Evolutionary conservation across 2,329 filamentous ascomycete genomes (phyloP).

Genomic region (Fusarium pseudoanthophilum): DNA sequence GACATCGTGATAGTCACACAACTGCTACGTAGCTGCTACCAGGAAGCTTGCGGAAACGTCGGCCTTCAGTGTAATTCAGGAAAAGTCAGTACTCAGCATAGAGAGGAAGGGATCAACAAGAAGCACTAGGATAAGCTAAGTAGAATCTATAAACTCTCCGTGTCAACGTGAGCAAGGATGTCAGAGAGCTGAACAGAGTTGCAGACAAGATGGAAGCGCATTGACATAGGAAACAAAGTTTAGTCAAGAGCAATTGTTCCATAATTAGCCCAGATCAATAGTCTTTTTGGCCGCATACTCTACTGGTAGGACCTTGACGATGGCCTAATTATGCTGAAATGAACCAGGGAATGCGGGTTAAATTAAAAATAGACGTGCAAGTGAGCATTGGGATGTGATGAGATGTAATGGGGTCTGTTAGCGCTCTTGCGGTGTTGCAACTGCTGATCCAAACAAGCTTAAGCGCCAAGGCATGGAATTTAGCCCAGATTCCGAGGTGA

Average conservation of each 20-base stretch:
- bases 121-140: slow-evolving; percentile 28
- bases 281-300: slow-evolving; percentile 22
- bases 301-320: not conserved
- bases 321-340: slow-evolving; percentile 37
- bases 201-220: not conserved
- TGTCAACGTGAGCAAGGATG: slow-evolving; percentile 23
- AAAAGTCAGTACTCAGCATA: not conserved
- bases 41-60: slow-evolving; percentile 19
- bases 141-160: slow-evolving; percentile 5
- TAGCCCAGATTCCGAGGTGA: slow-evolving; percentile 43
- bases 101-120: slow-evolving; percentile 13
- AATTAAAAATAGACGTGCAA: slow-evolving; percentile 52
- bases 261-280: slow-evolving; percentile 41
- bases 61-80: slow-evolving; percentile 19
- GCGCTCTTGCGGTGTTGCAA: slow-evolving; percentile 38
- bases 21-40: not conserved
- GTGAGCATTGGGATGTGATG: slow-evolving; percentile 27
- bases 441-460: slow-evolving; percentile 34
- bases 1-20: slow-evolving; percentile 13
- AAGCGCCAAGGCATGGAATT: slow-evolving; percentile 43
- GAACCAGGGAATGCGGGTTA: slow-evolving; percentile 40
- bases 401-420: slow-evolving; percentile 41
- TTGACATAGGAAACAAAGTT: slow-evolving; percentile 6
- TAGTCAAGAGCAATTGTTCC: slow-evolving; percentile 25
- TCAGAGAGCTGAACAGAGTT: slow-evolving; percentile 16